Conservation (phyloP, 169 alveolate genomes). For the Plasmodium falciparum region DNA sequence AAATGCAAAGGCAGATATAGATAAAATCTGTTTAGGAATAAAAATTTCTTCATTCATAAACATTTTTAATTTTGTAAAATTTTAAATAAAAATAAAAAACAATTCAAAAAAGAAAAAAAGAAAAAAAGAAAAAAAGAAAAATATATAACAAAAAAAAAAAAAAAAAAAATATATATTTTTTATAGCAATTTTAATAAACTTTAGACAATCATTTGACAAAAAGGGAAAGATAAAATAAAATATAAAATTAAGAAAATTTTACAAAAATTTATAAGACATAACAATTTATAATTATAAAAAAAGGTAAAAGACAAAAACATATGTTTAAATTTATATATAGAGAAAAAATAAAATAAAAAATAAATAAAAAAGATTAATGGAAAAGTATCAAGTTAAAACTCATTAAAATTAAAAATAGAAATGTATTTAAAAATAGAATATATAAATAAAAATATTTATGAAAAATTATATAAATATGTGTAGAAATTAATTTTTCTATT, state of each 20-base stretch:
- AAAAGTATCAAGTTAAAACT: background rate
- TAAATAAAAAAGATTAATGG: too few relatives aligned
- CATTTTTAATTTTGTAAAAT: constrained; percentile 42
- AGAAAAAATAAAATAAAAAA: too few relatives aligned
- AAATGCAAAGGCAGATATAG: constrained; percentile 69
- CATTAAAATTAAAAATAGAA: constrained; percentile 1
- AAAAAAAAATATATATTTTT: constrained; percentile 7
- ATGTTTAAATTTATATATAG: too few relatives aligned
- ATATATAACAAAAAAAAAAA: background rate
- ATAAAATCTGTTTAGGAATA: constrained; percentile 59
- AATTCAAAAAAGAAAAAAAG: too few relatives aligned
- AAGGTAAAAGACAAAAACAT: too few relatives aligned
- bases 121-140: background rate
- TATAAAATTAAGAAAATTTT: constrained; percentile 21
- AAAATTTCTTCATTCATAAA: constrained; percentile 60
- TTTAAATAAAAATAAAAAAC: background rate
- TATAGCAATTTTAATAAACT: constrained; percentile 13
- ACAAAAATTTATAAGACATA: constrained; percentile 3
- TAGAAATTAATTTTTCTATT: too few relatives aligned
- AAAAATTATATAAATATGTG: background rate
- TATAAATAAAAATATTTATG: constrained; percentile 7
- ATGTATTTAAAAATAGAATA: constrained; percentile 2
- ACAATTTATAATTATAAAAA: too few relatives aligned
- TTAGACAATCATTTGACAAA: constrained; percentile 48
- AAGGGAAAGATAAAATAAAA: background rate